These are phyloP conservation scores for Amphichorda felina DNA, from an alignment of 2,329 filamentous ascomycete genomes.

Conservation along the genomic window DNA sequence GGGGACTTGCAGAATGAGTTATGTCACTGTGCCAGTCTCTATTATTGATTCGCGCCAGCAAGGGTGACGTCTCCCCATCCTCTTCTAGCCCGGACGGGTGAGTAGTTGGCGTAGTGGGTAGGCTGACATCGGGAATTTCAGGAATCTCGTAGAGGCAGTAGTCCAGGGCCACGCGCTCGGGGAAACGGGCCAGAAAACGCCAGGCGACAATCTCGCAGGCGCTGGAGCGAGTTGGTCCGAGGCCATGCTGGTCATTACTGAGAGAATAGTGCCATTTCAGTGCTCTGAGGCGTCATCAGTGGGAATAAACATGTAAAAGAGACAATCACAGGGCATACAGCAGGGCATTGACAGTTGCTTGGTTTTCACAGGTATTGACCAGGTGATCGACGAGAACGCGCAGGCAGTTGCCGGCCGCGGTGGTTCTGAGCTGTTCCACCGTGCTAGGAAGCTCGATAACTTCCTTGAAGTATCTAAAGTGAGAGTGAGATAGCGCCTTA, in stretches of 20 bases:
- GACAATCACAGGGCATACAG: constrained; percentile 44
- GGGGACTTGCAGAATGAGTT: too few relatives aligned
- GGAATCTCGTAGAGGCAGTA: constrained; percentile 65
- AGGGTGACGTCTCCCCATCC: constrained; percentile 33
- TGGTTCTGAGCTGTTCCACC: constrained; percentile 63
- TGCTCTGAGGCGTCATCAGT: constrained; percentile 33
- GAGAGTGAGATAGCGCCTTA: background rate
- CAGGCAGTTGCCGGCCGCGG: constrained; percentile 46
- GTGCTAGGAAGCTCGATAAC: constrained; percentile 53
- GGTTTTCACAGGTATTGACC: constrained; percentile 48
- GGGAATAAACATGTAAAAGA: too few relatives aligned
- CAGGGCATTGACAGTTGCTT: constrained; percentile 59
- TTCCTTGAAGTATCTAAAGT: constrained; percentile 45
- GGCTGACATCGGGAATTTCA: constrained; percentile 10
- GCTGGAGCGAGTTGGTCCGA: constrained; percentile 57
- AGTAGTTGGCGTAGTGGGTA: constrained; percentile 5
- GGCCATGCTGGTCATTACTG: constrained; percentile 48
- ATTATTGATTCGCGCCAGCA: constrained; percentile 25
- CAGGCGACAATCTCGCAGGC: constrained; percentile 75
- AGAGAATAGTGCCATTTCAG: constrained; percentile 64
- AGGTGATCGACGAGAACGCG: constrained; percentile 53
- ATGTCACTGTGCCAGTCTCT: constrained; percentile 12
- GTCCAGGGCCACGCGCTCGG: constrained; percentile 62
- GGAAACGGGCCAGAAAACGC: constrained; percentile 61
- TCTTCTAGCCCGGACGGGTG: constrained; percentile 21